phyloP scores from a whole-genome alignment of 129 eudicot genomes.

The Erigeron canadensis region DNA sequence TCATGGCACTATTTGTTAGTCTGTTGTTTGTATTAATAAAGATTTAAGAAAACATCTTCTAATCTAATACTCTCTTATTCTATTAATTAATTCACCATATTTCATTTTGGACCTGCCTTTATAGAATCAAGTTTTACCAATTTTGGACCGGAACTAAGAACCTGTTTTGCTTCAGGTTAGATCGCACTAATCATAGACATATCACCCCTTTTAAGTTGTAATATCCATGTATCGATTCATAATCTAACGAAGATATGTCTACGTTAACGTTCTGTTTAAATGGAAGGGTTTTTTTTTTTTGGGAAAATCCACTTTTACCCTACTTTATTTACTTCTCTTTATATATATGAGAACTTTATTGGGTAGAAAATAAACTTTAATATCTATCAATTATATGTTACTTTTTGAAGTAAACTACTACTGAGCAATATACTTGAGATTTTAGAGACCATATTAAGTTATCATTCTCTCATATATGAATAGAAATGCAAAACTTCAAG shows the following conservation, averaged over 20 bases:
- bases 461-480: conserved; percentile 8
- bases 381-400: not conserved
- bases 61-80: not conserved
- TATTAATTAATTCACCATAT: not conserved
- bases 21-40: not conserved
- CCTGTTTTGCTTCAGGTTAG: not conserved
- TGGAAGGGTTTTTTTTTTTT: not conserved
- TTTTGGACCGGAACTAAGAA: not conserved
- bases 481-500: conserved; percentile 9
- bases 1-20: not conserved
- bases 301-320: not conserved
- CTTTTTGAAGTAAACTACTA: not conserved
- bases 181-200: not conserved
- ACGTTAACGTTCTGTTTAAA: conserved; percentile 1
- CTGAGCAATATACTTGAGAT: conserved; percentile 4
- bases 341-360: not conserved
- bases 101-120: not conserved
- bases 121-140: not conserved
- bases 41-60: not conserved
- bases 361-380: not conserved
- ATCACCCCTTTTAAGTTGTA: too few species aligned
- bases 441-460: not conserved
- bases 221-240: too few species aligned
- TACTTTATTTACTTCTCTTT: not conserved
- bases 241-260: not conserved